Percentiles rank a stretch among this genome's conserved stretches.
phyloP scores from a whole-genome alignment of 441 rosid genomes.

The Gossypium armourianum region DNA sequence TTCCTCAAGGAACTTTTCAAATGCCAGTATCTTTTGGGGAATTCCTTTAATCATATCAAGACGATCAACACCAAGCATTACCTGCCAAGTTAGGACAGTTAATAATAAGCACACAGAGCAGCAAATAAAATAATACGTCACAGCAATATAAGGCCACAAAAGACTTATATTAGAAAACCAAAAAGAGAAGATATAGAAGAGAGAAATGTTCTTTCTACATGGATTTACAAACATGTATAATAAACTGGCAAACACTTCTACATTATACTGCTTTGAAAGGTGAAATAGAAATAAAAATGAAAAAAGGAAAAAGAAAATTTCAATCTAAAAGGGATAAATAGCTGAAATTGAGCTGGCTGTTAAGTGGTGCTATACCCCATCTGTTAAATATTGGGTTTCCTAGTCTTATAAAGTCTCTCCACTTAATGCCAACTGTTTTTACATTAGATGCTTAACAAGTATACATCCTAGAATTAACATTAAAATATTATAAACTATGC shows the following conservation, averaged over 20 bases:
- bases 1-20: conserved; percentile 97
- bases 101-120: neutral
- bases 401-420: neutral
- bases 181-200: neutral
- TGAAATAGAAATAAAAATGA: neutral
- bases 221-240: neutral
- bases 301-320: neutral
- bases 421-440: neutral
- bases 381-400: neutral
- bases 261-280: neutral
- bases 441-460: neutral
- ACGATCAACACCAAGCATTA: conserved; percentile 95
- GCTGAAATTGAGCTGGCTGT: neutral
- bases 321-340: neutral
- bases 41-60: conserved; percentile 99
- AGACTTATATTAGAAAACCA: neutral
- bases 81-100: conserved; percentile 36
- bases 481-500: neutral
- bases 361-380: neutral
- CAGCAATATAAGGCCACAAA: neutral
- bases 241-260: neutral
- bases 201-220: neutral
- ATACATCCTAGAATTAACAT: neutral
- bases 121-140: conserved; percentile 11
- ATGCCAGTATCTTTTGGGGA: conserved; percentile 95